Evolutionary conservation across 257 asterid species (phyloP).

Genomic region (Lantana camara): DNA sequence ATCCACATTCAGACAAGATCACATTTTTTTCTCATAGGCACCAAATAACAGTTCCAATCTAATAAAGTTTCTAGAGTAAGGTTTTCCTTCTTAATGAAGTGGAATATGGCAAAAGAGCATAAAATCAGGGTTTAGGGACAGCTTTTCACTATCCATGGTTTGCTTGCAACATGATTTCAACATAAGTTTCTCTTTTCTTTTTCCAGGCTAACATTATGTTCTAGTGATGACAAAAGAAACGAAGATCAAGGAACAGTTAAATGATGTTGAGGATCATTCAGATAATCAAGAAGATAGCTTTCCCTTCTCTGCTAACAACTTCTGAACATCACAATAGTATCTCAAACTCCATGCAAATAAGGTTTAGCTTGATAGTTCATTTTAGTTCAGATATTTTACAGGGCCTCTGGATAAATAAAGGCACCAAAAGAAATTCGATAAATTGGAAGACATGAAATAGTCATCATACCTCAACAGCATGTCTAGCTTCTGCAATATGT

Average conservation of each 20-base stretch:
- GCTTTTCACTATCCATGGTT: no score
- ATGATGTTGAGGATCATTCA: neutral
- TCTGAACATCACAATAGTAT: conserved; percentile 11
- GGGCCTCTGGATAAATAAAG: neutral
- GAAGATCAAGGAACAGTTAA: neutral
- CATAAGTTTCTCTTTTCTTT: neutral
- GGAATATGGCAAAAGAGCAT: neutral
- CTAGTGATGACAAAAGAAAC: neutral
- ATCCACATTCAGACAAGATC: neutral
- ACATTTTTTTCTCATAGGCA: neutral
- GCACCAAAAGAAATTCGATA: conserved; percentile 14
- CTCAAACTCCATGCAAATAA: conserved; percentile 3
- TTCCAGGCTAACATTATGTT: neutral
- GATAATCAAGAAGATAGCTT: neutral
- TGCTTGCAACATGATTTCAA: neutral
- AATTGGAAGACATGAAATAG: conserved; percentile 13
- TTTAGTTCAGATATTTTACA: neutral
- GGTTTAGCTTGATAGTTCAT: neutral
- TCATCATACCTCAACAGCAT: conserved; percentile 69
- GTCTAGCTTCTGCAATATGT: conserved; percentile 87
- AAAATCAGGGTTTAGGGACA: neutral
- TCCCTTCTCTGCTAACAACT: conserved; percentile 1
- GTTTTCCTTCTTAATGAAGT: neutral
- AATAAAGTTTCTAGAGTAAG: neutral
- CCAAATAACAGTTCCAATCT: neutral